Percentiles rank a stretch among this genome's conserved stretches.
phyloP scores from a whole-genome alignment of 345 rosid genomes.

The Abelmoschus esculentus region DNA sequence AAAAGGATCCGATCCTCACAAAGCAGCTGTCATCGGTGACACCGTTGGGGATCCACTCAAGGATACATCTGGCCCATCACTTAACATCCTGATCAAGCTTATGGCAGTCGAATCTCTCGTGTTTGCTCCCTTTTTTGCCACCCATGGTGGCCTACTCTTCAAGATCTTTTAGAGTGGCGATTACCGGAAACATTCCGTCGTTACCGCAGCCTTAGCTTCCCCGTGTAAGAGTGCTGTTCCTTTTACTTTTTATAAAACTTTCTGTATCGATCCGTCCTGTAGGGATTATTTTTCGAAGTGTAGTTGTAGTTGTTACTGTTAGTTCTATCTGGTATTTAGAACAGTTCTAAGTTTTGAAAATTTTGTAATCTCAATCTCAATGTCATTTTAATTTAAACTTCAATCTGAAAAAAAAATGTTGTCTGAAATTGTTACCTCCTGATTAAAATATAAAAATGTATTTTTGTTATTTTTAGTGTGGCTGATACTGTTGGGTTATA shows the following conservation, averaged over 20 bases:
- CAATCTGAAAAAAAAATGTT: neutral
- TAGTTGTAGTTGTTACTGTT: neutral
- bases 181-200: neutral
- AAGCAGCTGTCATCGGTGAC: constrained; percentile 67
- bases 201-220: neutral
- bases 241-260: neutral
- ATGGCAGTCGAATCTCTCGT: constrained; percentile 76
- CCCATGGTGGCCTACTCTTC: constrained; percentile 63
- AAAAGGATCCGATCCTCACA: constrained; percentile 61
- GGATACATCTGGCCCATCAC: constrained; percentile 72
- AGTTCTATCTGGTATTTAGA: neutral
- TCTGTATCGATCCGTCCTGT: neutral
- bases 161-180: constrained; percentile 27
- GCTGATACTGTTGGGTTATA: too few species aligned
- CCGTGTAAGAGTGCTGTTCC: neutral
- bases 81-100: constrained; percentile 63
- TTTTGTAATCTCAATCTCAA: neutral
- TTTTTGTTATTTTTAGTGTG: too few species aligned
- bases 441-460: too few species aligned
- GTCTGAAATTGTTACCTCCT: too few species aligned
- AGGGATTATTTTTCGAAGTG: neutral
- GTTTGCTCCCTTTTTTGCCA: constrained; percentile 66
- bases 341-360: neutral
- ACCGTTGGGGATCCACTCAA: constrained; percentile 75
- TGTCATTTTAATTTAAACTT: neutral